Evolutionary conservation across 768 basidiomycete genomes (phyloP).

Genomic region (Leccinum obscurum): DNA sequence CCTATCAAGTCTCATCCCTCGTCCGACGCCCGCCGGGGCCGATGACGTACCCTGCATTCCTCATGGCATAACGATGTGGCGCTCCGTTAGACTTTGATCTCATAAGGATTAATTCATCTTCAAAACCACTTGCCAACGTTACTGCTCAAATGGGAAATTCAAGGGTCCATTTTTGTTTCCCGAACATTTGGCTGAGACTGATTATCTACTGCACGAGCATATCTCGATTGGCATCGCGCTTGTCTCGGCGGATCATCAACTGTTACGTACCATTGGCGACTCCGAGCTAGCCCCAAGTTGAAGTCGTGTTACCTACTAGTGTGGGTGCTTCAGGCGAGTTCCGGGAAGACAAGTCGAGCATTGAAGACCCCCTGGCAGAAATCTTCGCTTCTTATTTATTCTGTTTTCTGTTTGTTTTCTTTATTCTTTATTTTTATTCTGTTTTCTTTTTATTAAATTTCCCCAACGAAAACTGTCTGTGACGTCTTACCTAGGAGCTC

Average conservation of each 20-base stretch:
- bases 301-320: background rate
- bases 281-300: conserved; percentile 4
- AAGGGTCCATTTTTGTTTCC: background rate
- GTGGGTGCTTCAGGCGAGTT: background rate
- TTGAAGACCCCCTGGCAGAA: conserved; percentile 12
- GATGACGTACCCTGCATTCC: background rate
- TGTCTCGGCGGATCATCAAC: background rate
- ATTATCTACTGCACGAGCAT: no score
- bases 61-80: background rate
- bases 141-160: background rate
- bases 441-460: background rate
- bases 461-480: background rate
- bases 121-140: background rate
- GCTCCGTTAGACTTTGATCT: background rate
- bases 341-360: background rate
- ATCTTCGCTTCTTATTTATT: background rate
- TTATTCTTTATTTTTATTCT: conserved; percentile 4
- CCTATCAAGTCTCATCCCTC: background rate
- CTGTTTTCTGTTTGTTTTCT: background rate
- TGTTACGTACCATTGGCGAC: background rate
- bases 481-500: background rate
- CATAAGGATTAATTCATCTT: background rate
- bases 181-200: no score
- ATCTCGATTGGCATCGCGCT: no score
- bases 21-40: background rate